Percentiles rank a stretch among this genome's conserved stretches.
Evolutionary conservation across 2,329 filamentous ascomycete genomes (phyloP).

Genomic region (Xenosphaeropsis pyriputrescens): DNA sequence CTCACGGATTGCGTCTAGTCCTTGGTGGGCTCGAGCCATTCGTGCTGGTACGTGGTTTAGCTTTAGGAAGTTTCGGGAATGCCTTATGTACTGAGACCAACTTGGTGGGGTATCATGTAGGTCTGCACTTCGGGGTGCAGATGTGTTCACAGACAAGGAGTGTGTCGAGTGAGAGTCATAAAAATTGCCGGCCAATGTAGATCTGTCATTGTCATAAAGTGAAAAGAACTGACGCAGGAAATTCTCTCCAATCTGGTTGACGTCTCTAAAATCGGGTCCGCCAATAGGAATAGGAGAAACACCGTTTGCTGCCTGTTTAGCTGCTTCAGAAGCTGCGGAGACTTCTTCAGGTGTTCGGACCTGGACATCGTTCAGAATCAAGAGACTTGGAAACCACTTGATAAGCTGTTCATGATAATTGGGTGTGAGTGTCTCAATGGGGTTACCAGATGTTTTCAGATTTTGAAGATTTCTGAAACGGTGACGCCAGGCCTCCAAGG

Average conservation of each 20-base stretch:
- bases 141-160: constrained; percentile 58
- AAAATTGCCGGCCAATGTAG: constrained; percentile 44
- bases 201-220: constrained; percentile 59
- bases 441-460: constrained; percentile 65
- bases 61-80: constrained; percentile 63
- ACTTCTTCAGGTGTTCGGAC: constrained; percentile 58
- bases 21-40: constrained; percentile 50
- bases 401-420: constrained; percentile 59
- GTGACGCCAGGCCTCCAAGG: constrained; percentile 61
- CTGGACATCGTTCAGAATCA: constrained; percentile 59
- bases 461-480: constrained; percentile 71
- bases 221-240: constrained; percentile 64
- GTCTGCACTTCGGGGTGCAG: constrained; percentile 32
- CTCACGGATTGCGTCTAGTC: constrained; percentile 47
- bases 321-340: constrained; percentile 28
- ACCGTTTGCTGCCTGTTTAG: constrained; percentile 7
- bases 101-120: constrained; percentile 28
- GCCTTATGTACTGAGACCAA: constrained; percentile 64
- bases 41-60: constrained; percentile 46
- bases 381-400: constrained; percentile 71
- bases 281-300: constrained; percentile 45
- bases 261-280: constrained; percentile 59
- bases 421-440: constrained; percentile 45
- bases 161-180: constrained; percentile 69
- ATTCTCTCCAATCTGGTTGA: constrained; percentile 56